Evolutionary conservation across 148 eudicot species (phyloP).

Genomic region (Vaccinium macrocarpon): DNA sequence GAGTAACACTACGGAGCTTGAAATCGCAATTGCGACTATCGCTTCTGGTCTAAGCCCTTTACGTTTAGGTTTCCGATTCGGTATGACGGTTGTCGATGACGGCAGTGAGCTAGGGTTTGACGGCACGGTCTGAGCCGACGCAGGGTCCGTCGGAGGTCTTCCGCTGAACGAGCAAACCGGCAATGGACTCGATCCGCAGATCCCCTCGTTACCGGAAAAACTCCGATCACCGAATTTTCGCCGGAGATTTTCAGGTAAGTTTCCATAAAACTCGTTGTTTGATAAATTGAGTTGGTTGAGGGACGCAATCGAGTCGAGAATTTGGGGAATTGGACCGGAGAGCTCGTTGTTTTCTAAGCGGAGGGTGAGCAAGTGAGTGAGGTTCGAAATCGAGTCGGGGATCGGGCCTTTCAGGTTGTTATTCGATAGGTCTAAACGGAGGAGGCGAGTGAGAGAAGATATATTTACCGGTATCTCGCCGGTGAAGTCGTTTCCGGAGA

Average conservation of each 20-base stretch:
- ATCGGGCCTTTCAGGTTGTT: slow-evolving; percentile 69
- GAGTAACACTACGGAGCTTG: slow-evolving; percentile 39
- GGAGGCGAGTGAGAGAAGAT: slow-evolving; percentile 45
- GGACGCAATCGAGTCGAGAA: slow-evolving; percentile 29
- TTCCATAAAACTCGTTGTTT: slow-evolving; percentile 64
- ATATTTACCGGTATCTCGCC: slow-evolving; percentile 52
- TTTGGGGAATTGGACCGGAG: slow-evolving; percentile 55
- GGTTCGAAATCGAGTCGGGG: slow-evolving; percentile 38
- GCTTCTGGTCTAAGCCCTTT: slow-evolving; percentile 45
- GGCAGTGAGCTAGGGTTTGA: slow-evolving; percentile 71
- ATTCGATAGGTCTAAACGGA: slow-evolving; percentile 66
- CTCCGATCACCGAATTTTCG: slow-evolving; percentile 43
- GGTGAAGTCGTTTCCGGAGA: slow-evolving; percentile 74
- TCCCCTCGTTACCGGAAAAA: slow-evolving; percentile 67
- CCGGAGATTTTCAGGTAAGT: slow-evolving; percentile 31
- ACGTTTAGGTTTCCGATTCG: too few relatives aligned
- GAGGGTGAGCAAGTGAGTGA: slow-evolving; percentile 57
- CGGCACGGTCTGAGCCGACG: slow-evolving; percentile 43
- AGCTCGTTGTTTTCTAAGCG: slow-evolving; percentile 68
- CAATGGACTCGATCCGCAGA: slow-evolving; percentile 57
- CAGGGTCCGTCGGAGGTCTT: slow-evolving; percentile 28
- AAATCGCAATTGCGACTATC: slow-evolving; percentile 47
- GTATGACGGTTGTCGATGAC: not conserved
- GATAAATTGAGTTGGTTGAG: slow-evolving; percentile 58
- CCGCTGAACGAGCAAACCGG: slow-evolving; percentile 47